Conservation (phyloP, 2,329 filamentous ascomycete genomes). For the Sporothrix pallida region DNA sequence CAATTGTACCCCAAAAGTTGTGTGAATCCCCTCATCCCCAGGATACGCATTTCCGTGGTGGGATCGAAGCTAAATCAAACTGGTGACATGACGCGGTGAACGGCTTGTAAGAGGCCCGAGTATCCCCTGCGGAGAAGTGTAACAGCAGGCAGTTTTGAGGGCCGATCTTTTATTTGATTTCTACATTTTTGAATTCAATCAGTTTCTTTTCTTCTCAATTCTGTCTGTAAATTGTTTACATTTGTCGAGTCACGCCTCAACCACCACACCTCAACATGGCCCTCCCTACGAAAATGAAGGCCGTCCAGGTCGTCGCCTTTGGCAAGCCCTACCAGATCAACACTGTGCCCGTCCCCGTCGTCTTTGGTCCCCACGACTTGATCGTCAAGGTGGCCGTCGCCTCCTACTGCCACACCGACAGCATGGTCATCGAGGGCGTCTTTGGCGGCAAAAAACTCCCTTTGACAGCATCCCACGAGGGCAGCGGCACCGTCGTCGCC, state of each 20-base stretch:
- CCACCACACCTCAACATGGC: slow-evolving; percentile 1
- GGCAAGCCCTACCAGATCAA: slow-evolving; percentile 61
- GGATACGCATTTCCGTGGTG: slow-evolving; percentile 30
- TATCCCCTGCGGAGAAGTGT: not conserved
- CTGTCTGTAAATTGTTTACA: not conserved
- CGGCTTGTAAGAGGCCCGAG: not conserved
- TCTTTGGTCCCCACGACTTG: slow-evolving; percentile 58
- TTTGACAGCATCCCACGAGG: slow-evolving; percentile 62
- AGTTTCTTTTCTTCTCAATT: not conserved
- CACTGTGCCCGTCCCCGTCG: slow-evolving; percentile 55
- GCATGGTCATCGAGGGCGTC: slow-evolving; percentile 58
- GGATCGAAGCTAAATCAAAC: not conserved
- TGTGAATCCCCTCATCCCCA: not conserved
- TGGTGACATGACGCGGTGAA: not conserved
- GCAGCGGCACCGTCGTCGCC: slow-evolving; percentile 59
- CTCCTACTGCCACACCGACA: slow-evolving; percentile 67
- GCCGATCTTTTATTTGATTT: too few species aligned
- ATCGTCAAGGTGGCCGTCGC: slow-evolving; percentile 65
- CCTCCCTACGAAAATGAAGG: slow-evolving; percentile 43
- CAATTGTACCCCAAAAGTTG: slow-evolving; percentile 1
- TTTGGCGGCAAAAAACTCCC: slow-evolving; percentile 56
- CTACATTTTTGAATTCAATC: too few species aligned
- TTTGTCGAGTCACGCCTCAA: not conserved
- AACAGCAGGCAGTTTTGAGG: not conserved
- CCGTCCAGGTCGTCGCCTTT: slow-evolving; percentile 49